These are phyloP conservation scores for Staphylotrichum tortipilum DNA, from an alignment of 495 filamentous ascomycete species.

Conservation along the genomic window DNA sequence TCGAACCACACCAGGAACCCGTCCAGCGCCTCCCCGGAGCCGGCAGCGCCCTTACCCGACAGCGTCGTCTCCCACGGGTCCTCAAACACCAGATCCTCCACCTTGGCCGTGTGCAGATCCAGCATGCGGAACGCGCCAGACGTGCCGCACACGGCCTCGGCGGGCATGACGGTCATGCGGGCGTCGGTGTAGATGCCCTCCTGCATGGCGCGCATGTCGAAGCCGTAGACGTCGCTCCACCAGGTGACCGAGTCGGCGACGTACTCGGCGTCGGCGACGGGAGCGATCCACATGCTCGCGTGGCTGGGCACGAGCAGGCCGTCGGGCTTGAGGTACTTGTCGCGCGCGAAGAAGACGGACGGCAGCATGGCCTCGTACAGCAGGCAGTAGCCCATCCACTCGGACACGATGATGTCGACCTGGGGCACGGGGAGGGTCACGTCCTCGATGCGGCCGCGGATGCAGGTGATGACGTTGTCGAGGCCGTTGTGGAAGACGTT, in stretches of 20 bases:
- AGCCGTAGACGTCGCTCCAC: conserved; percentile 98
- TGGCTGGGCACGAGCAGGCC: conserved; percentile 90
- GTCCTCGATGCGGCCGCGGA: conserved; percentile 97
- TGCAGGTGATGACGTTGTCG: conserved; percentile 71
- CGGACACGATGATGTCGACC: conserved; percentile 97
- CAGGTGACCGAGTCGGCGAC: conserved; percentile 85
- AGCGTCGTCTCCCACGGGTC: conserved; percentile 49
- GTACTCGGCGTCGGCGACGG: conserved; percentile 79
- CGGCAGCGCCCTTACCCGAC: conserved; percentile 22
- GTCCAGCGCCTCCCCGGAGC: conserved; percentile 57
- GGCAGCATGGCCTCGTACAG: conserved; percentile 98
- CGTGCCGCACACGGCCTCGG: conserved; percentile 69
- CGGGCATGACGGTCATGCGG: conserved; percentile 75
- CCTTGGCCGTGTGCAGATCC: conserved; percentile 70
- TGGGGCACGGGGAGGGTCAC: conserved; percentile 76
- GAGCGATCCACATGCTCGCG: conserved; percentile 81
- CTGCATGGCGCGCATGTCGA: conserved; percentile 89
- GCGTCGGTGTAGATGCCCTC: conserved; percentile 73
- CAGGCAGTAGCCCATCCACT: conserved; percentile 99
- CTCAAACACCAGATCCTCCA: conserved; percentile 67
- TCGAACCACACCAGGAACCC: conserved; percentile 76
- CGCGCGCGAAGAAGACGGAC: conserved; percentile 86
- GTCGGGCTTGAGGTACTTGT: conserved; percentile 75
- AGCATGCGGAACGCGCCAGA: conserved; percentile 61
- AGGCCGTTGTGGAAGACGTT: conserved; percentile 85